Percentiles rank a stretch among this genome's conserved stretches.
phyloP scores from a whole-genome alignment of 1,139 yeast species.

The Geotrichum phurueaensis region DNA sequence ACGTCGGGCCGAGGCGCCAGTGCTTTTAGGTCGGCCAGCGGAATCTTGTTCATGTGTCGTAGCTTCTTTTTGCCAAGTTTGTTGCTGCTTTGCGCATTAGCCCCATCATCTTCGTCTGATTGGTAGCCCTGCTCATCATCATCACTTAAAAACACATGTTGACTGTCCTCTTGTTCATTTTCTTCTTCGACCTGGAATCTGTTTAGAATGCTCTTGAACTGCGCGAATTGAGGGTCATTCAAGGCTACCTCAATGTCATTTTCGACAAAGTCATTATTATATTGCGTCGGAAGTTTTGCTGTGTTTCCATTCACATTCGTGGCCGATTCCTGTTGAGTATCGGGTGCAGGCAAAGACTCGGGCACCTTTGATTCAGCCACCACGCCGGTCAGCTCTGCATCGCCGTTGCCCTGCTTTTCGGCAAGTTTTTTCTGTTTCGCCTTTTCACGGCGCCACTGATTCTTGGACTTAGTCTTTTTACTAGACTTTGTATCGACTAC shows the following conservation, averaged over 20 bases:
- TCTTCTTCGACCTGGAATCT: conserved; percentile 37
- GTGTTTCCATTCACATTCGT: conserved; percentile 1
- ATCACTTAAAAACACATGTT: conserved; percentile 35
- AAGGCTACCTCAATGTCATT: conserved; percentile 30
- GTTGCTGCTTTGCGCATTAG: conserved; percentile 21
- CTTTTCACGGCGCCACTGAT: conserved; percentile 57
- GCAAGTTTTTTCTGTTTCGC: conserved; percentile 47
- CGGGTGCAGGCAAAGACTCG: conserved; percentile 1
- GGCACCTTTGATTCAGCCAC: conserved; percentile 9
- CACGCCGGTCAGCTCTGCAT: conserved; percentile 1
- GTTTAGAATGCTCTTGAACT: conserved; percentile 42
- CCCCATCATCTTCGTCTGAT: conserved; percentile 25
- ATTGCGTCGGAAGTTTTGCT: conserved; percentile 2
- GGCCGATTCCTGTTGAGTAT: not conserved
- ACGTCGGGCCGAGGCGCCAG: conserved; percentile 57
- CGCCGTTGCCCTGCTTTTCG: conserved; percentile 10
- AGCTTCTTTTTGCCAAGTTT: conserved; percentile 41
- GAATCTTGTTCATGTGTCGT: conserved; percentile 49
- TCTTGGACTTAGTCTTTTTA: conserved; percentile 26
- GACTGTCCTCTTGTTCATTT: conserved; percentile 26
- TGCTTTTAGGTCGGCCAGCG: conserved; percentile 65
- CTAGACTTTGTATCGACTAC: not conserved
- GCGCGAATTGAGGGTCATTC: conserved; percentile 39
- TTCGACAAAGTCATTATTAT: conserved; percentile 20
- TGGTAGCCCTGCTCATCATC: conserved; percentile 26